Evolutionary conservation across 2,329 filamentous ascomycete genomes (phyloP).

Genomic region (Hymenoscyphus repandus): DNA sequence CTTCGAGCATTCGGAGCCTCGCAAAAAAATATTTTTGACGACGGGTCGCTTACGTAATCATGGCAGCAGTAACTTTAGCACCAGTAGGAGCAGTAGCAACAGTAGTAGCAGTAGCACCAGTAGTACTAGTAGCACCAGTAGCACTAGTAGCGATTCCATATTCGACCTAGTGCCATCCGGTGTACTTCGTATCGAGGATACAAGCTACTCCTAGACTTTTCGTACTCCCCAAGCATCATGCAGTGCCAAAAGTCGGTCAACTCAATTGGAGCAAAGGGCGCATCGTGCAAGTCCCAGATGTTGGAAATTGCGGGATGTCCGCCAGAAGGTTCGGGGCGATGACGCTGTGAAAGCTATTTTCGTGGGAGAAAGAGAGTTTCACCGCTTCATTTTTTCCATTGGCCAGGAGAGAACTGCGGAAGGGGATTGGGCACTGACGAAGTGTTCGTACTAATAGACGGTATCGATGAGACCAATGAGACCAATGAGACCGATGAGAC

Average conservation of each 20-base stretch:
- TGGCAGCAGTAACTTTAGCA: no score
- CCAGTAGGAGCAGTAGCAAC: no score
- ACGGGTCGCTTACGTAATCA: background rate
- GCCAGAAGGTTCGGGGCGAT: background rate
- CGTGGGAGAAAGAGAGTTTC: background rate
- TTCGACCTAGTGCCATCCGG: background rate
- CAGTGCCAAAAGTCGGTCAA: slow-evolving; percentile 11
- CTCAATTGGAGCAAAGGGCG: background rate
- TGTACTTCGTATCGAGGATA: background rate
- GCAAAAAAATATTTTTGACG: background rate
- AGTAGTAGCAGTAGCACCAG: no score
- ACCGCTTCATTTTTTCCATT: slow-evolving; percentile 5
- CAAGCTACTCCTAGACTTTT: no score
- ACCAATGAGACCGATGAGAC: no score
- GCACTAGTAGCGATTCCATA: no score
- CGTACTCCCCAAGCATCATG: no score
- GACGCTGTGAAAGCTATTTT: background rate
- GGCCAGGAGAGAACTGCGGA: background rate
- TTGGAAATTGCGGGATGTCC: no score
- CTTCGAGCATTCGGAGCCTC: background rate
- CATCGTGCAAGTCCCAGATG: no score
- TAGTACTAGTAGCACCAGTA: no score
- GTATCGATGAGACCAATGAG: no score
- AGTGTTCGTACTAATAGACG: no score
- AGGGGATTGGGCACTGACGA: slow-evolving; percentile 9